Percentiles rank a stretch among this genome's conserved stretches.
Evolutionary conservation across 352 stramenopile genomes (phyloP).

Genomic region (Globisporangium carolinianum): DNA sequence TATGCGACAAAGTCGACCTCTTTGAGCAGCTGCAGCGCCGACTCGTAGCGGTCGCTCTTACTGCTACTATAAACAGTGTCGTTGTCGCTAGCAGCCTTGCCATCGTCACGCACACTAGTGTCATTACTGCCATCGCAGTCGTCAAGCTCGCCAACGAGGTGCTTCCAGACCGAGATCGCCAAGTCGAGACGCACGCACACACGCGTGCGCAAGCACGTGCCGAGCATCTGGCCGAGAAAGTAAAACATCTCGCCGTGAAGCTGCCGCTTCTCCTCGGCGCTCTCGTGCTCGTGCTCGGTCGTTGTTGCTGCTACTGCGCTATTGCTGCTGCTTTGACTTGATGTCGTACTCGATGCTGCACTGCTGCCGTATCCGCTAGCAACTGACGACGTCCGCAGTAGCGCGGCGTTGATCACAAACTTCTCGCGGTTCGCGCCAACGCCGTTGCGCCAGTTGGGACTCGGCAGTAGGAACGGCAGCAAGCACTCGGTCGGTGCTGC

Average conservation of each 20-base stretch:
- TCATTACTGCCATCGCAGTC: constrained; percentile 7
- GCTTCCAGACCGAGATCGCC: constrained; percentile 64
- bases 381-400: constrained; percentile 9
- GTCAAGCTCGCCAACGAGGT: constrained; percentile 44
- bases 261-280: constrained; percentile 38
- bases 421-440: constrained; percentile 76
- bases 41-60: constrained; percentile 10
- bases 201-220: constrained; percentile 75
- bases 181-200: constrained; percentile 76
- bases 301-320: background rate
- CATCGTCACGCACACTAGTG: background rate
- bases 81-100: background rate
- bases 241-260: constrained; percentile 81
- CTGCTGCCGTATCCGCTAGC: background rate
- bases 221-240: constrained; percentile 89
- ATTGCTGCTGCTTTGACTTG: background rate
- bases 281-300: constrained; percentile 17
- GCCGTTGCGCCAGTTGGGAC: constrained; percentile 81
- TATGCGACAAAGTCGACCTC: constrained; percentile 61
- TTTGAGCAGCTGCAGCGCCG: constrained; percentile 37
- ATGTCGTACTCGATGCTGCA: background rate
- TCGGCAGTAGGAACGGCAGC: constrained; percentile 80
- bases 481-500: constrained; percentile 34
- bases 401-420: constrained; percentile 69
- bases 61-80: background rate